Percentiles rank a stretch among this genome's conserved stretches.
phyloP scores from a whole-genome alignment of 768 basidiomycete genomes.

The Phanerodontia chrysosporium region DNA sequence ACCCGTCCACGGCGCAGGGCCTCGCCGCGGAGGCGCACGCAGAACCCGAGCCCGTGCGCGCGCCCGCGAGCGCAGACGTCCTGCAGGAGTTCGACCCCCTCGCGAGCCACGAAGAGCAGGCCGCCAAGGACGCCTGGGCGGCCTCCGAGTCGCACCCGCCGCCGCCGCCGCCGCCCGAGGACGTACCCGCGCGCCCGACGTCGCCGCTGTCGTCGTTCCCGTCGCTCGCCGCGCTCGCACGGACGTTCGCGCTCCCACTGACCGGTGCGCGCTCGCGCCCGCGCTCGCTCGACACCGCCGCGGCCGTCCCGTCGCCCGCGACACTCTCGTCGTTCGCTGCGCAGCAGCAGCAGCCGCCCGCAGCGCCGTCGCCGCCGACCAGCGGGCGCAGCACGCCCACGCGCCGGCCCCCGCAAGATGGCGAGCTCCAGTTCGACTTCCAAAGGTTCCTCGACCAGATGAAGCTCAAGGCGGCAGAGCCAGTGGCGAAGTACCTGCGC shows the following conservation, averaged over 20 bases:
- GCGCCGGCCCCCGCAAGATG: constrained; percentile 13
- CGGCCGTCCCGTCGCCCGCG: constrained; percentile 51
- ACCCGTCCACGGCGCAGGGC: constrained; percentile 36
- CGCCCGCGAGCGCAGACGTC: constrained; percentile 29
- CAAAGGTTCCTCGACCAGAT: constrained; percentile 95
- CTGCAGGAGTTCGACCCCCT: constrained; percentile 70
- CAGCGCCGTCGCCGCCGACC: constrained; percentile 9
- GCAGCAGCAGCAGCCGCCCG: constrained; percentile 35
- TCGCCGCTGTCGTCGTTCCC: constrained; percentile 48
- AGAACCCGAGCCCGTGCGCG: constrained; percentile 7
- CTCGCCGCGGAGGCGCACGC: constrained; percentile 25
- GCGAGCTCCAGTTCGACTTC: constrained; percentile 75
- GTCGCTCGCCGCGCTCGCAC: constrained; percentile 63
- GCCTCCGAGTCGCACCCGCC: constrained; percentile 59
- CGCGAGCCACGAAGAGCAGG: constrained; percentile 50
- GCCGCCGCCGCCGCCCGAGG: constrained; percentile 18
- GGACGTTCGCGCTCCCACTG: constrained; percentile 55
- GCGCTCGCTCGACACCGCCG: constrained; percentile 56
- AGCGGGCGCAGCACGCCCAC: constrained; percentile 20
- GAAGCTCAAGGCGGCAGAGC: constrained; percentile 82
- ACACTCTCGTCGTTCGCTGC: constrained; percentile 51
- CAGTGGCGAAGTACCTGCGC: constrained; percentile 90
- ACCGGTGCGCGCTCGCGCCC: constrained; percentile 40
- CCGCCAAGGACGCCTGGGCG: constrained; percentile 64
- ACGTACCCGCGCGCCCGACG: constrained; percentile 18